Base-by-base conservation (phyloP, 2,329 filamentous ascomycete genomes). In the Microsporum audouinii region DNA sequence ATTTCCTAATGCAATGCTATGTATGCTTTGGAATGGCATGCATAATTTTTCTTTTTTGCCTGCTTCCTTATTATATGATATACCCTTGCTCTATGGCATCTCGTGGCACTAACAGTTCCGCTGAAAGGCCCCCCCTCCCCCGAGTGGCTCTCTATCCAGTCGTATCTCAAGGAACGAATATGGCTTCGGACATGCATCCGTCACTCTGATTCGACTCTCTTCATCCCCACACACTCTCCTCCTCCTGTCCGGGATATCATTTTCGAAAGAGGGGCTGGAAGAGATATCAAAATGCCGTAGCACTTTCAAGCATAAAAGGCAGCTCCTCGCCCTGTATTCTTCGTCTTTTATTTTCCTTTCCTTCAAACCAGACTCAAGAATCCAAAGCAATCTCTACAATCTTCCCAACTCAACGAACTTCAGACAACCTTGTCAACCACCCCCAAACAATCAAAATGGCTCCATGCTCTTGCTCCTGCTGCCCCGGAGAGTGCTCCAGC, bases 391-490 rank as follows among this genome's bases (percentile, higher is more conserved):
- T n/a, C 17, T 5, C n/a, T 34, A 33, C 31, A 34, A 60, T 3
- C 31, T 53, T 33, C 23, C 45, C 55, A 49, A 47, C n/a, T 3
- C 55, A 53, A 17, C 57, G 45, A 47, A 61, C 59, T 55, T 45
- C 39, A 60, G 38, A 45, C 57, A 59, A 14, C 8, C 31, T 55
- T 36, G 49, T 55, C 31, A 60, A 60, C 58, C 49, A 45, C 62
- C 61, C 60, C 58, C 58, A 66, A 61, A 56, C 66, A 65, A 65
- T 65, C 69, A 73, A 65, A 60, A 76, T 75, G 73, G 68, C 68
- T 71, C 73, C 73, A 69, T 76, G 73, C 69, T 57, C 62, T 57
- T 76, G 74, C 72, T 73, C 70, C 71, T 71, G 71, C 71, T 75
- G 73, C 72, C 65, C 68, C 65, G 71, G 72, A 65, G 63, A 71